Evolutionary conservation across 768 basidiomycete species (phyloP).

Genomic region (Guyanaporus albipodus): DNA sequence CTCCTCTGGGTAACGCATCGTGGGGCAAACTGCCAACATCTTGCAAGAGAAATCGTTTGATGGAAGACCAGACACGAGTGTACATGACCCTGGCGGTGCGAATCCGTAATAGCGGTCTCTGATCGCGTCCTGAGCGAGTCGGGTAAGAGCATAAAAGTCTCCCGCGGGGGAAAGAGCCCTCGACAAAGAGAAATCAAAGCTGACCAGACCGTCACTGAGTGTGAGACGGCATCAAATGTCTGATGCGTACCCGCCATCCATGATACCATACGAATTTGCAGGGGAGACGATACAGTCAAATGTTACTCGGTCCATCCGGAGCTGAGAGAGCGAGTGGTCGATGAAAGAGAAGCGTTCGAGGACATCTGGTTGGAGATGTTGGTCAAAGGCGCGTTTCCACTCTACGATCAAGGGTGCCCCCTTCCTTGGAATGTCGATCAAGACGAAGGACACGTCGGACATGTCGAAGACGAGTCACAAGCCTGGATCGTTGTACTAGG

Average conservation of each 20-base stretch:
- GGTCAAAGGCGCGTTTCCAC: not conserved
- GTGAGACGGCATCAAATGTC: too few relatives aligned
- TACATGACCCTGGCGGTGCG: constrained; percentile 5
- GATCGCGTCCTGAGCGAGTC: constrained; percentile 1
- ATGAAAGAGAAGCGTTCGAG: constrained; percentile 4
- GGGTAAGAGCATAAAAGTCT: constrained; percentile 1
- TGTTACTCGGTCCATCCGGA: not conserved
- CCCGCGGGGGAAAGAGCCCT: not conserved
- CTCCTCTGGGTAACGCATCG: constrained; percentile 31
- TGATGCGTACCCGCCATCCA: constrained; percentile 6
- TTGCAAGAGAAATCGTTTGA: constrained; percentile 6
- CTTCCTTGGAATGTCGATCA: not conserved
- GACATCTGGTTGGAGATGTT: constrained; percentile 2
- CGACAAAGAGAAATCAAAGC: constrained; percentile 1
- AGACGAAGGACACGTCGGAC: not conserved
- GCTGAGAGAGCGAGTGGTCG: not conserved
- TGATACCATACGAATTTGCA: constrained; percentile 7
- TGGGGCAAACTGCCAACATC: constrained; percentile 29
- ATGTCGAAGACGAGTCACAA: too few relatives aligned
- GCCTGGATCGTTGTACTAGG: too few relatives aligned
- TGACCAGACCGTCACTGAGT: not conserved
- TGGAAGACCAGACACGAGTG: constrained; percentile 2
- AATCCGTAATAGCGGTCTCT: constrained; percentile 5
- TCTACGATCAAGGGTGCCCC: not conserved
- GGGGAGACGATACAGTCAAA: constrained; percentile 9